Percentiles rank a stretch among this genome's conserved stretches.
These are phyloP conservation scores for Sugiyamaella paludigena DNA, from an alignment of 1,139 yeast genomes.

Conservation along the genomic window DNA sequence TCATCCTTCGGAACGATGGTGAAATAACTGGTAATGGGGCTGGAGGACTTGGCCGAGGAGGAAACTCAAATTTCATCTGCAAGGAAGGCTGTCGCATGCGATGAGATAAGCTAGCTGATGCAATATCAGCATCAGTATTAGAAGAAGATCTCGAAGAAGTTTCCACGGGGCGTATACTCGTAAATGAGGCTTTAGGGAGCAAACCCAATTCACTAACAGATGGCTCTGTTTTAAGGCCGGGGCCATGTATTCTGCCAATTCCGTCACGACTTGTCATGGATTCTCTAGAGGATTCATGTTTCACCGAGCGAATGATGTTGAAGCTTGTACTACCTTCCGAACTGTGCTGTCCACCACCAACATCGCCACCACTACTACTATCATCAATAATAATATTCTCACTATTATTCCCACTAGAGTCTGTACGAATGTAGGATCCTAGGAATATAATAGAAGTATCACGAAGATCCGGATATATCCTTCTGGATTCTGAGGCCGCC, in stretches of 20 bases:
- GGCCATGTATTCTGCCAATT: too few relatives aligned
- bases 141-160: background rate
- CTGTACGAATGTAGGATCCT: constrained; percentile 32
- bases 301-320: background rate
- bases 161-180: background rate
- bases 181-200: constrained; percentile 6
- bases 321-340: too few relatives aligned
- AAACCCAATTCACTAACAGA: constrained; percentile 16
- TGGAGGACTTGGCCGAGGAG: constrained; percentile 9
- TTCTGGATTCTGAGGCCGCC: constrained; percentile 14
- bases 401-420: constrained; percentile 9
- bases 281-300: constrained; percentile 8
- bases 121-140: background rate
- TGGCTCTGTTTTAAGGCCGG: background rate
- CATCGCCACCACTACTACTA: constrained; percentile 1
- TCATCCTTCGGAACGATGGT: constrained; percentile 24
- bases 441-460: constrained; percentile 35
- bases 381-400: background rate
- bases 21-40: constrained; percentile 14
- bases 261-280: constrained; percentile 4
- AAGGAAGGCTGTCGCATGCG: constrained; percentile 13
- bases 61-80: constrained; percentile 17
- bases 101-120: background rate
- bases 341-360: background rate
- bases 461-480: constrained; percentile 33